Evolutionary conservation across 768 basidiomycete genomes (phyloP).

Genomic region (Tylopilus plumbeoviolaceoides): DNA sequence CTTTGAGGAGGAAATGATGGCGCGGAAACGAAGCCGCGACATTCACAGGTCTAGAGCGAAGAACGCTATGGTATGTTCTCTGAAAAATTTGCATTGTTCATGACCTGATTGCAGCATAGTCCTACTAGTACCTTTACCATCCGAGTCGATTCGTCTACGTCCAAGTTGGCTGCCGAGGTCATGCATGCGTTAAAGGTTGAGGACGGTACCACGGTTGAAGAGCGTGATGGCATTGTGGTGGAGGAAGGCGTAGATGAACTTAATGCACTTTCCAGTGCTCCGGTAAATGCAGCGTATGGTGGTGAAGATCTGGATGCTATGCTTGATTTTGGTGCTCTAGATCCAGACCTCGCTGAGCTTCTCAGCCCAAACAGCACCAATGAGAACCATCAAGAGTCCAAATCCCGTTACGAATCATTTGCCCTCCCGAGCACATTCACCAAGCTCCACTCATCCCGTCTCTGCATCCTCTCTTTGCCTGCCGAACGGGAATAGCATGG

Average conservation of each 20-base stretch:
- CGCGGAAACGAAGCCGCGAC: slow-evolving; percentile 30
- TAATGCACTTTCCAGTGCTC: slow-evolving; percentile 5
- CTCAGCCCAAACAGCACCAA: slow-evolving; percentile 49
- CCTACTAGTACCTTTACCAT: slow-evolving; percentile 20
- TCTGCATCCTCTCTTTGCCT: slow-evolving; percentile 3
- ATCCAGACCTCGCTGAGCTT: slow-evolving; percentile 63
- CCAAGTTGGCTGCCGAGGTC: slow-evolving; percentile 41
- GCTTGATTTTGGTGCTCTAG: slow-evolving; percentile 53
- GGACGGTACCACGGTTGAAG: slow-evolving; percentile 35
- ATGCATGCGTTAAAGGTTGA: slow-evolving; percentile 46
- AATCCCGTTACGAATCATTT: slow-evolving; percentile 4
- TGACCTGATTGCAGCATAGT: slow-evolving; percentile 11
- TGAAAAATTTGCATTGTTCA: background rate
- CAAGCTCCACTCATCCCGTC: slow-evolving; percentile 9
- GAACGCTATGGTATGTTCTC: slow-evolving; percentile 28
- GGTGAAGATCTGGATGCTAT: slow-evolving; percentile 38
- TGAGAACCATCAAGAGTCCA: slow-evolving; percentile 13
- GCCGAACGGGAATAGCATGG: background rate
- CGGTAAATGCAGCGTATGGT: background rate
- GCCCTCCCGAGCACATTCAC: slow-evolving; percentile 3
- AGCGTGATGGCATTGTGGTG: slow-evolving; percentile 43
- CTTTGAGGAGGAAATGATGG: slow-evolving; percentile 31
- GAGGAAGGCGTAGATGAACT: slow-evolving; percentile 34
- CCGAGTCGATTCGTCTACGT: slow-evolving; percentile 44
- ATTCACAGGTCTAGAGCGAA: slow-evolving; percentile 16